Conservation (phyloP, 768 basidiomycete genomes). For the Chalciporus chontae region DNA sequence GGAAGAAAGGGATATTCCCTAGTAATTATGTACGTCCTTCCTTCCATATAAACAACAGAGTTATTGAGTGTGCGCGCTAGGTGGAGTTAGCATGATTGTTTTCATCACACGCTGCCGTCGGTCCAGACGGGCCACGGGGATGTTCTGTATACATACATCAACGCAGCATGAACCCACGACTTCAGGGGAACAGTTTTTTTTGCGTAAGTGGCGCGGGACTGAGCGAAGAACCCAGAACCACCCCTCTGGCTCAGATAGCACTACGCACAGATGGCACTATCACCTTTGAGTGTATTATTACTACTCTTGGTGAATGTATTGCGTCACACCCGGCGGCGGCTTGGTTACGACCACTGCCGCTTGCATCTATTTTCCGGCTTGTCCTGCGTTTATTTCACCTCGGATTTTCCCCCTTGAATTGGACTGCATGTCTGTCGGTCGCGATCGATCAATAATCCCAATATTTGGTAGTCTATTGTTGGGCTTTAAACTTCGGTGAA, state of each 20-base stretch:
- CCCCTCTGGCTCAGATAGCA: slow-evolving; percentile 14
- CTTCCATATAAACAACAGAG: slow-evolving; percentile 13
- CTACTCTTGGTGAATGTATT: slow-evolving; percentile 23
- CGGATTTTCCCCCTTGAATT: not conserved
- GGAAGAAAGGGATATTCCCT: slow-evolving; percentile 78
- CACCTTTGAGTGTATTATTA: slow-evolving; percentile 10
- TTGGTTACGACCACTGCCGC: slow-evolving; percentile 14
- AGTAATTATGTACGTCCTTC: slow-evolving; percentile 74
- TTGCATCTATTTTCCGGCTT: not conserved
- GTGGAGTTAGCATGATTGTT: slow-evolving; percentile 44
- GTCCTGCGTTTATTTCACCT: slow-evolving; percentile 1
- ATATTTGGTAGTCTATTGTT: not conserved
- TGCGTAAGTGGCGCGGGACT: slow-evolving; percentile 33
- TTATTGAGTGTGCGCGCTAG: slow-evolving; percentile 33
- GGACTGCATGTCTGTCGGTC: not conserved
- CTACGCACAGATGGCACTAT: slow-evolving; percentile 14
- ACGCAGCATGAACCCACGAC: too few species aligned
- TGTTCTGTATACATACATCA: slow-evolving; percentile 1
- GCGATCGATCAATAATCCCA: slow-evolving; percentile 4
- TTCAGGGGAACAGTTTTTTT: slow-evolving; percentile 19
- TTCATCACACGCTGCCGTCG: slow-evolving; percentile 3
- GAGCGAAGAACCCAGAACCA: slow-evolving; percentile 12
- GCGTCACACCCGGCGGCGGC: slow-evolving; percentile 18
- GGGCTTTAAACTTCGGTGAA: not conserved
- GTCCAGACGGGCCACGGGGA: slow-evolving; percentile 2